Percentiles rank a stretch among this genome's conserved stretches.
These are phyloP conservation scores for Mortierella sp. DNA, from an alignment of 371 early-diverging fungal species.

Conservation along the genomic window DNA sequence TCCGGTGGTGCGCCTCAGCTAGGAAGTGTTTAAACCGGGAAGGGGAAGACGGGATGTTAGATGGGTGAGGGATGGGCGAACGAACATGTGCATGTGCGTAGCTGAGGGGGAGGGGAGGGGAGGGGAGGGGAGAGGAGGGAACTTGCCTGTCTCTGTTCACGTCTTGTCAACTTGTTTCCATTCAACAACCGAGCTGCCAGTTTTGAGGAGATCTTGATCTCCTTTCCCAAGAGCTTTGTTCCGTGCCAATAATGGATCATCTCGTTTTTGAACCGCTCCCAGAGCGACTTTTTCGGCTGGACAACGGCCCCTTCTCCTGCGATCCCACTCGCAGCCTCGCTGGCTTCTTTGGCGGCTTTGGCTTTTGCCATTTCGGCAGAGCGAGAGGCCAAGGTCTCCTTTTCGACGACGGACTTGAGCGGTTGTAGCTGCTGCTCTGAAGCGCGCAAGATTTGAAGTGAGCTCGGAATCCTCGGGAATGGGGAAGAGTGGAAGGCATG, in stretches of 20 bases:
- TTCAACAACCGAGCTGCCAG: constrained; percentile 79
- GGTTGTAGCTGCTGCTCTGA: constrained; percentile 38
- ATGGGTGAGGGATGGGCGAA: constrained; percentile 3
- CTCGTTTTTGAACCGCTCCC: constrained; percentile 90
- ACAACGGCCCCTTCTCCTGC: constrained; percentile 42
- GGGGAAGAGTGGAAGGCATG: constrained; percentile 33
- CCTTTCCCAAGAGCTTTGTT: constrained; percentile 89
- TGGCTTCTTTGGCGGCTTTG: constrained; percentile 48
- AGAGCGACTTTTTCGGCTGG: constrained; percentile 75
- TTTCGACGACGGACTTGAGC: constrained; percentile 40
- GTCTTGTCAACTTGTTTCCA: constrained; percentile 85
- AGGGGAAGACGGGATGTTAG: background rate
- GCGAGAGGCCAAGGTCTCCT: constrained; percentile 50
- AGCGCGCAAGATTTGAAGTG: constrained; percentile 38
- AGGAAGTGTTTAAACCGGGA: constrained; percentile 1
- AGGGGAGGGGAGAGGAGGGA: background rate
- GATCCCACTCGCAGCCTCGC: constrained; percentile 33
- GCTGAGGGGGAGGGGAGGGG: too few relatives aligned
- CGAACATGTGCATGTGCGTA: too few relatives aligned
- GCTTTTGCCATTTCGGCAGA: constrained; percentile 54
- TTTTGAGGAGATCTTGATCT: constrained; percentile 87
- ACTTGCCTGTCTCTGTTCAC: constrained; percentile 89
- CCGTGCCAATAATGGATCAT: constrained; percentile 96
- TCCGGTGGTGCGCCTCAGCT: constrained; percentile 86
- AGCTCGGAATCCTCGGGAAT: constrained; percentile 39